These are phyloP conservation scores for Schizosaccharomyces osmophilus DNA, from an alignment of 805 yeast species.

Conservation along the genomic window DNA sequence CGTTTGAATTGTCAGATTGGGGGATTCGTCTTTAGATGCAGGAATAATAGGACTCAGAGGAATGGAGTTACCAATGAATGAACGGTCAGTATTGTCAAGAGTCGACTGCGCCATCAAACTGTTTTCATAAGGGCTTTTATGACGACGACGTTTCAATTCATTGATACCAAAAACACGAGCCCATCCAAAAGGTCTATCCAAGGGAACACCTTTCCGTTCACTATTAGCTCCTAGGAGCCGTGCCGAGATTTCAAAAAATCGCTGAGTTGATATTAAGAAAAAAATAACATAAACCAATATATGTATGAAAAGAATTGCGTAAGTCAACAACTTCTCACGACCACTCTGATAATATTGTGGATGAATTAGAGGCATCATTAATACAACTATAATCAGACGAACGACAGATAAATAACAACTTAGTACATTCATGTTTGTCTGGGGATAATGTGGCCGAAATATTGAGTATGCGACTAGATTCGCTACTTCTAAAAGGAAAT, in stretches of 20 bases:
- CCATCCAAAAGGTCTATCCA: slow-evolving; percentile 1
- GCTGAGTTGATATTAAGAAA: background rate
- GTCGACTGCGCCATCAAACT: too few relatives aligned
- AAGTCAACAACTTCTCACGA: background rate
- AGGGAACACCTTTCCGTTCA: background rate
- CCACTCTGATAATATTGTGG: too few relatives aligned
- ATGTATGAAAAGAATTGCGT: background rate
- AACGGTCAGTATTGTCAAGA: too few relatives aligned
- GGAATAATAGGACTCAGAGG: too few relatives aligned
- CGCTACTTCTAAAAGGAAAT: background rate
- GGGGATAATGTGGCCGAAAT: background rate
- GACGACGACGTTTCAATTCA: background rate
- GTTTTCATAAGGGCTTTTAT: background rate
- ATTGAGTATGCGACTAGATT: background rate
- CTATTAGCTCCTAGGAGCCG: background rate
- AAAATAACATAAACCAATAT: background rate
- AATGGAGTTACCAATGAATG: too few relatives aligned
- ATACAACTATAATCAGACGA: background rate
- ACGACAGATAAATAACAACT: background rate
- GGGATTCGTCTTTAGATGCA: too few relatives aligned
- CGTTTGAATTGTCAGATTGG: background rate
- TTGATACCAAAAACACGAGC: background rate
- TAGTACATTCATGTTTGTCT: background rate
- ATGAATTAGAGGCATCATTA: background rate
- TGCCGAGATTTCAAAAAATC: background rate